Base-by-base conservation (phyloP, 1,139 yeast species). In the Nakaseomyces sp. region DNA sequence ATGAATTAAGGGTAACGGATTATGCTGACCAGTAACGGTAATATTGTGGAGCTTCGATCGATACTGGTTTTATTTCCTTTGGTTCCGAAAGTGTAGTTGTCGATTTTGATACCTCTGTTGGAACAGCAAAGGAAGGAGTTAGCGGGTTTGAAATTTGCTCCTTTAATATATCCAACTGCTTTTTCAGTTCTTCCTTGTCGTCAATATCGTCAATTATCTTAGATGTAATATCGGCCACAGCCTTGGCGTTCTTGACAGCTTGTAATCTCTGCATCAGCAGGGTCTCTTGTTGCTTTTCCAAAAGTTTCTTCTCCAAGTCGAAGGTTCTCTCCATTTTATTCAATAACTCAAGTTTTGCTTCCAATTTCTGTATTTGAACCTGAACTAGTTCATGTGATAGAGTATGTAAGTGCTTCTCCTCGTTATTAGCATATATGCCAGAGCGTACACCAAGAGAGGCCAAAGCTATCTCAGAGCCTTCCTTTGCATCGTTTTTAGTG, bases 11-110 rank as follows among this genome's bases (percentile, higher is more conserved):
- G 13, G 10, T 26, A 26, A 26, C 10, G 13, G 5, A 29, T 29
- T 47, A 57, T 32, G 60, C 79, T 39, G 83, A 84, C 97, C 97
- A 88, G 53, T 86, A 83, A 63, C 89, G 84, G 64, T 86, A 88
- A 30, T 80, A 69, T 62, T 84, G 93, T 3, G 96, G 96, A 13
- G 86, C 73, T 53, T 83, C 89, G 49, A 83, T 69, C 33, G 95
- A 84, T 41, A 86, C 71, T 7, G 95, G 95, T 57, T 80, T 79
- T 40, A 75, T 58, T 24, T 67, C 68, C 17, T 67, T 70, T 47
- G 52, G 55, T n/a, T 50, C 41, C 18, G 46, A 46, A 15, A 42
- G 40, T 8, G 43, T 39, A 17, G 47, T 32, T 9, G 32, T 29
- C 6, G 22, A 43, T 8, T 44, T 38, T 9, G 42, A 47, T 13